Base-by-base conservation (phyloP, 208 protist genomes). In the Kentomonas sorsogonicus region DNA sequence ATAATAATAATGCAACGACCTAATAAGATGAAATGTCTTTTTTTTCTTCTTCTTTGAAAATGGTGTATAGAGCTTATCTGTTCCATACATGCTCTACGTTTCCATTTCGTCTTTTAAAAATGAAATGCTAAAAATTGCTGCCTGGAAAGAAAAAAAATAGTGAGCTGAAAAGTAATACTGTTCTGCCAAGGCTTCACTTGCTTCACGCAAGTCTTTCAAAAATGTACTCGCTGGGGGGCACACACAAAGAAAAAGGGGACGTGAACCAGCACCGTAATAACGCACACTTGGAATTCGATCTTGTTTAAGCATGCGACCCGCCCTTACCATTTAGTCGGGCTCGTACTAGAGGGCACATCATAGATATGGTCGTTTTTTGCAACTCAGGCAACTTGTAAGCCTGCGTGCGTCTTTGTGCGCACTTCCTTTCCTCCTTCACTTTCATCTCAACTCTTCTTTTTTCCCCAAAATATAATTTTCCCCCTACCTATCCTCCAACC, bases 91-190 rank as follows among this genome's bases (percentile, higher is more conserved):
- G 5, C 40, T 20, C 40, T 45, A 22, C 40, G 40, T 45, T 18
- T n/a, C 15, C 13, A 43, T 43, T 43, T n/a, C 15, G 11, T 43
- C 18, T 43, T 43, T 15, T 53, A 77, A 5, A 46, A 77, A n/a
- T 53, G 22, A 55, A 33, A 40, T 4, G 11, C 10, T 40, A 25
- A 22, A n/a, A 7, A 50, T 15, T 9, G n/a, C 4, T 31, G 23
- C 9, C 7, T 53, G 47, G 10, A 55, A 55, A 7, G 45, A 16
- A 33, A 50, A 33, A 34, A 7, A 50, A 50, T 27, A 27, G 27
- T 18, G 41, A 26, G 5, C 22, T 47, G 5, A 47, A 47, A 15
- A 10, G 18, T 10, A 4, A 18, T 47, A 27, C 5, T n/a, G 5
- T 6, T 47, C 41, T 20, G 9, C 47, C 7, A 22, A 7, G 23